These are phyloP conservation scores for Zygosaccharomyces sapae DNA, from an alignment of 1,139 yeast genomes.

Conservation along the genomic window DNA sequence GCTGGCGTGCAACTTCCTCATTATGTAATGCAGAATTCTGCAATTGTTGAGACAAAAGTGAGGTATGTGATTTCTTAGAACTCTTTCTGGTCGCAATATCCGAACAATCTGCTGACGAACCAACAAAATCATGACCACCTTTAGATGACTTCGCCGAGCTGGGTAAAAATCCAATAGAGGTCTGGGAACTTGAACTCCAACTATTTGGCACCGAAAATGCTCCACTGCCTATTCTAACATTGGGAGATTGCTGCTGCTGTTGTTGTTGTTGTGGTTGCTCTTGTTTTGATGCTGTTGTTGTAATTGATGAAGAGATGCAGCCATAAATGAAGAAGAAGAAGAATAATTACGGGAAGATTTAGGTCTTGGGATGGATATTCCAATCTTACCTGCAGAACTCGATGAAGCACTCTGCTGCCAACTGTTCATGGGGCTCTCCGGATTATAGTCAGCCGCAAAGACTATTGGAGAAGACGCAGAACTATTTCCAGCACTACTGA, in stretches of 20 bases:
- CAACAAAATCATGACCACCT: conserved; percentile 24
- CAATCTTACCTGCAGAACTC: conserved; percentile 25
- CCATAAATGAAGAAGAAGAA: conserved; percentile 32
- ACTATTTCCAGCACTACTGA: conserved; percentile 27
- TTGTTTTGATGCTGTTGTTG: conserved; percentile 26
- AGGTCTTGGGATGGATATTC: conserved; percentile 30
- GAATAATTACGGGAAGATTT: conserved; percentile 30
- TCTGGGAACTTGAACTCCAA: conserved; percentile 17
- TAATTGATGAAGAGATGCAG: conserved; percentile 25
- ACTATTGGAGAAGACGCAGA: conserved; percentile 33
- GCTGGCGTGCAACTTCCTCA: conserved; percentile 2
- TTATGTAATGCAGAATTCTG: conserved; percentile 20
- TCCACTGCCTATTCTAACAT: conserved; percentile 11
- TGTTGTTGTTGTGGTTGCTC: conserved; percentile 15
- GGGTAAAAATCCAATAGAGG: conserved; percentile 16
- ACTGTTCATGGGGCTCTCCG: conserved; percentile 21
- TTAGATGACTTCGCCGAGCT: conserved; percentile 19
- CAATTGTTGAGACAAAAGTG: conserved; percentile 34
- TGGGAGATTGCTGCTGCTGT: too few relatives aligned
- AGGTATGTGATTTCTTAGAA: conserved; percentile 29
- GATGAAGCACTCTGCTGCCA: conserved; percentile 22
- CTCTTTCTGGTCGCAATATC: conserved; percentile 12
- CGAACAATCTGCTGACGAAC: conserved; percentile 18
- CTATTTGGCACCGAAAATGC: conserved; percentile 19
- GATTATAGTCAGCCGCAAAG: conserved; percentile 11